phyloP scores from a whole-genome alignment of 116 monocot genomes.

The Cymodocea nodosa region DNA sequence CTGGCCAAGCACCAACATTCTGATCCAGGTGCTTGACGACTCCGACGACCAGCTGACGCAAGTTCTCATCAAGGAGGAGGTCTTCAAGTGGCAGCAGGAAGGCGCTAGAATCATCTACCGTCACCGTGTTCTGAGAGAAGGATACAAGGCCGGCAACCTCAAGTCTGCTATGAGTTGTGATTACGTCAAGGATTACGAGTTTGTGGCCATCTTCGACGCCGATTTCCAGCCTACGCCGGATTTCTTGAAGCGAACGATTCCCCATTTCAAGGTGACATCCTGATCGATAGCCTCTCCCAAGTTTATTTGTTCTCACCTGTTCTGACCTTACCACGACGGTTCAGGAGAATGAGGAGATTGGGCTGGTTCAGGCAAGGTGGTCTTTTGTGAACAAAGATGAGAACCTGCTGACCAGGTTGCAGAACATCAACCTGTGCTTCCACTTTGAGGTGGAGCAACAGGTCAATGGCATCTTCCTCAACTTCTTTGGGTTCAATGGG shows the following conservation, averaged over 20 bases:
- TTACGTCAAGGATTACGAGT: conserved; percentile 93
- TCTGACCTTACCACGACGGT: not conserved
- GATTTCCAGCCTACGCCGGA: conserved; percentile 84
- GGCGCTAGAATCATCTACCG: conserved; percentile 67
- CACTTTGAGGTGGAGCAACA: conserved; percentile 99
- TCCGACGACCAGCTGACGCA: conserved; percentile 57
- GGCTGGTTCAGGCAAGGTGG: conserved; percentile 87
- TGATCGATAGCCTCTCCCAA: no score
- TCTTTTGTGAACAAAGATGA: conserved; percentile 95
- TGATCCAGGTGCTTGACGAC: conserved; percentile 82
- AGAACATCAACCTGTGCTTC: conserved; percentile 95
- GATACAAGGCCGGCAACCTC: conserved; percentile 94
- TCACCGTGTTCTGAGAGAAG: conserved; percentile 60
- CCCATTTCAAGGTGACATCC: conserved; percentile 68
- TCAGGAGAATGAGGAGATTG: conserved; percentile 77
- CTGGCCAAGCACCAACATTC: conserved; percentile 60
- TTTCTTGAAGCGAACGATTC: conserved; percentile 73
- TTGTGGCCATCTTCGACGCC: conserved; percentile 88
- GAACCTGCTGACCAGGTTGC: conserved; percentile 79
- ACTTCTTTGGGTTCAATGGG: conserved; percentile 97
- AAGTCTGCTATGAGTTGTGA: conserved; percentile 90
- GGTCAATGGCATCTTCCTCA: conserved; percentile 75
- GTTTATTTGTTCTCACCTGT: no score
- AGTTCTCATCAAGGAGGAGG: conserved; percentile 69
- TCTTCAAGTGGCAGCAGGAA: conserved; percentile 61